Evolutionary conservation across 192 early-diverging fungal genomes (phyloP).

Genomic region (Linnemannia elongata): DNA sequence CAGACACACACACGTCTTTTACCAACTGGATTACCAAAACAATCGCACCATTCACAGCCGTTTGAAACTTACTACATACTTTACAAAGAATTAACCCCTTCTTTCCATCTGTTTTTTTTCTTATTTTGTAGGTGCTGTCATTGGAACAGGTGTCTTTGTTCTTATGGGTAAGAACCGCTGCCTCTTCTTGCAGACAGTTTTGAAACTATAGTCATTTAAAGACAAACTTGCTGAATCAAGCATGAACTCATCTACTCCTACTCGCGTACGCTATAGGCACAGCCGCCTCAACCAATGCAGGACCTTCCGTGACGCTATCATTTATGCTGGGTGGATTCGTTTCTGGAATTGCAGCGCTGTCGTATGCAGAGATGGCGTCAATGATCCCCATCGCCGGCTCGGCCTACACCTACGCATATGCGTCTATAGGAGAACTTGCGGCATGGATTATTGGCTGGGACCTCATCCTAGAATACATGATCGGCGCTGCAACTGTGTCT

Average conservation of each 20-base stretch:
- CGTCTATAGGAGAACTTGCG: slow-evolving; percentile 87
- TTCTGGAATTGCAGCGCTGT: slow-evolving; percentile 80
- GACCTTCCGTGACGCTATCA: slow-evolving; percentile 87
- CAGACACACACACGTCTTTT: background rate
- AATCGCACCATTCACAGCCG: background rate
- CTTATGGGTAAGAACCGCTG: slow-evolving; percentile 33
- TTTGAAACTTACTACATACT: background rate
- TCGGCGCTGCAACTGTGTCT: slow-evolving; percentile 86
- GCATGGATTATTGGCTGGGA: slow-evolving; percentile 97
- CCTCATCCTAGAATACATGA: slow-evolving; percentile 88
- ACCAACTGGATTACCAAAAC: background rate
- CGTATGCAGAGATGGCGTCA: slow-evolving; percentile 89
- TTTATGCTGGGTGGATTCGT: slow-evolving; percentile 85
- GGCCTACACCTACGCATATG: slow-evolving; percentile 89
- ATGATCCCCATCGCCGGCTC: slow-evolving; percentile 91
- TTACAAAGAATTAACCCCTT: slow-evolving; percentile 6
- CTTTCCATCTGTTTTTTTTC: background rate
- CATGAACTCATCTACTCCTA: background rate
- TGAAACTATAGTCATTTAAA: background rate
- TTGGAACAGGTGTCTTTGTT: slow-evolving; percentile 52
- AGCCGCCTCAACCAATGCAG: slow-evolving; percentile 82
- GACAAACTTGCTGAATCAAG: background rate
- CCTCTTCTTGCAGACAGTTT: background rate
- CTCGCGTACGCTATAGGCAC: slow-evolving; percentile 51
- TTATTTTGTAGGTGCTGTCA: slow-evolving; percentile 35